Evolutionary conservation across 1,284 basidiomycete species (phyloP).

Genomic region (Kwoniella shivajii): DNA sequence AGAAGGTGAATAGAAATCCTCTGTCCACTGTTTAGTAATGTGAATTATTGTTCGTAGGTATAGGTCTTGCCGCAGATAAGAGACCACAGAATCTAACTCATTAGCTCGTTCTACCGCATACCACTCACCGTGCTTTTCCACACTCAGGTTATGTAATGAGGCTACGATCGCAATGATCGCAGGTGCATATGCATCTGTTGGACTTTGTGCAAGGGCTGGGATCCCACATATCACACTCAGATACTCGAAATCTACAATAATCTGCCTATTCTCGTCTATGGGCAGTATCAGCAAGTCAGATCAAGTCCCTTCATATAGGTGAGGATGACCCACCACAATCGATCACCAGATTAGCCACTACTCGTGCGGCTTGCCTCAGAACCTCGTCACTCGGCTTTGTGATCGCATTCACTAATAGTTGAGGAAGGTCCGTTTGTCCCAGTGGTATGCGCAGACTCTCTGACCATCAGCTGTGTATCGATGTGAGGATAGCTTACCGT

Average conservation of each 20-base stretch:
- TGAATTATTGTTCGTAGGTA: conserved; percentile 7
- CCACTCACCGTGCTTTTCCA: conserved; percentile 37
- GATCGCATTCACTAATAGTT: not conserved
- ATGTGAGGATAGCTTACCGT: conserved; percentile 19
- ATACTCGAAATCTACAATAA: conserved; percentile 23
- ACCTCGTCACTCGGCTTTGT: not conserved
- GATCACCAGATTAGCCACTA: conserved; percentile 43
- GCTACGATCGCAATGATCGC: conserved; percentile 27
- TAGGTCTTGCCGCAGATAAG: conserved; percentile 1
- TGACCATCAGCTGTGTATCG: not conserved
- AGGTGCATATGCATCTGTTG: not conserved
- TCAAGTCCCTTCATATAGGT: not conserved
- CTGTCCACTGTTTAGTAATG: conserved; percentile 11
- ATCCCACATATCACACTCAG: not conserved
- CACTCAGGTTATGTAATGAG: conserved; percentile 40
- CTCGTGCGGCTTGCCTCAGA: conserved; percentile 35
- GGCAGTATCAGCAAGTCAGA: not conserved
- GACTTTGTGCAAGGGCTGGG: not conserved
- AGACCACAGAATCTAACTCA: conserved; percentile 13
- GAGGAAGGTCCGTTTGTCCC: not conserved
- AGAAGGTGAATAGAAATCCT: conserved; percentile 1
- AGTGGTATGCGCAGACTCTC: not conserved
- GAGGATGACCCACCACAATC: conserved; percentile 32
- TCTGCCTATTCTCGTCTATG: conserved; percentile 31
- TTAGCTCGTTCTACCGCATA: not conserved